Base-by-base conservation (phyloP, 305 asterid species). In the Fraxinus albicans region DNA sequence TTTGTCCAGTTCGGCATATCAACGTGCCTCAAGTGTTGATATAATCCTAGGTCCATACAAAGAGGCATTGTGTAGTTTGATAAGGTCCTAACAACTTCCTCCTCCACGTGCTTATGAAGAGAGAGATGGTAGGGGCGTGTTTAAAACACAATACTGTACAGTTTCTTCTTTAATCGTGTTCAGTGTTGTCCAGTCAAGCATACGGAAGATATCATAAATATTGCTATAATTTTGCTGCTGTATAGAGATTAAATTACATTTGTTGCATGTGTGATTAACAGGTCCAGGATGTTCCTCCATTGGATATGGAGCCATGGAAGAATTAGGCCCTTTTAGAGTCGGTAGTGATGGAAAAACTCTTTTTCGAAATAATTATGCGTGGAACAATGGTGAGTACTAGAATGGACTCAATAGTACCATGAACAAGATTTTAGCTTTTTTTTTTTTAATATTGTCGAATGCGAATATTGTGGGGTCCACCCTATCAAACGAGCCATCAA, bases 241-340 rank as follows among this genome's bases (percentile, higher is more conserved):
- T 70, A 1, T 29, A 27, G 35, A 31, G 21, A 31, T 15, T 31
- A 29, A 34, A 47, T 44, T 76, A 42, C 33, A 76, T 25, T 15
- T 33, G 10, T 33, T 70, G 76, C 15, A 23, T 70, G 77, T 34
- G 47, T 72, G 47, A 72, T 34, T 72, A 31, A 73, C 77, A 89
- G 90, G 93, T 8, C 95, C 95, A 4, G 91, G 92, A 3, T 90
- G 93, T 83, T 91, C 95, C 6, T 90, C 95, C 6, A 25, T 89
- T 0, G 94, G 90, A 75, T 83, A 13, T 77, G 93, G 94, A 70
- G 93, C 91, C 73, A 83, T 87, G 88, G 88, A 85, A 63, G 90
- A 88, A 83, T 76, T 88, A 73, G 92, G 92, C 3, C 94, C 93
- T 34, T 89, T 91, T 76, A 85, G 91, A 73, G 92, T 90, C 31